A percentile compares a stretch with the other conserved stretches of the same genome.
phyloP scores from a whole-genome alignment of 176 grass and related monocot species.

The Zea mays region DNA sequence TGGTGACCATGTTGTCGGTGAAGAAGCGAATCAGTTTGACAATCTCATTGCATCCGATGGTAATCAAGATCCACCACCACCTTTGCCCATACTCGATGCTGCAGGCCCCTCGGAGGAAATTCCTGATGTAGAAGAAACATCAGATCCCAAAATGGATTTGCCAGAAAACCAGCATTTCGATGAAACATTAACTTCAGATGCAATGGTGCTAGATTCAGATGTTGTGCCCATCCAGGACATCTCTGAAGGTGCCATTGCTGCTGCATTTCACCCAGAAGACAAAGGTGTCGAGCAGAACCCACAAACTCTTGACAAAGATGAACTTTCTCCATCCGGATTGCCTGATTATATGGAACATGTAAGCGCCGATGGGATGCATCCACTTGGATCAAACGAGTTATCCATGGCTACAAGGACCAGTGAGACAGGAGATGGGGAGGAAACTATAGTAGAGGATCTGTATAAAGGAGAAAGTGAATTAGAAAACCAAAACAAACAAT shows the following conservation, averaged over 20 bases:
- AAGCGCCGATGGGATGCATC: constrained; percentile 21
- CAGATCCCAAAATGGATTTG: constrained; percentile 33
- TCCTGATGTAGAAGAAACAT: constrained; percentile 34
- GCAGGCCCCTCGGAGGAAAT: constrained; percentile 21
- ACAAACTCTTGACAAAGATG: constrained; percentile 9
- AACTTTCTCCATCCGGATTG: constrained; percentile 17
- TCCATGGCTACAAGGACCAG: background rate
- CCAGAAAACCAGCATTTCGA: constrained; percentile 39
- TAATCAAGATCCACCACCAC: background rate
- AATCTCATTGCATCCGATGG: constrained; percentile 25
- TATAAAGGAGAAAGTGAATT: constrained; percentile 24
- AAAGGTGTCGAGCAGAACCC: constrained; percentile 33
- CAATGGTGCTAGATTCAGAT: constrained; percentile 48
- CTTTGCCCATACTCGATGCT: background rate
- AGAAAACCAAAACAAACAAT: constrained; percentile 26
- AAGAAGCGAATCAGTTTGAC: constrained; percentile 23
- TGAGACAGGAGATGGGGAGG: background rate
- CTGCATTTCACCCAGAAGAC: background rate
- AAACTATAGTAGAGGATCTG: constrained; percentile 22
- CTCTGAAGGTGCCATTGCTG: background rate
- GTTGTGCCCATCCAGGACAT: constrained; percentile 33
- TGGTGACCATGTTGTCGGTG: background rate
- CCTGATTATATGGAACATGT: constrained; percentile 34
- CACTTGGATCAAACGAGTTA: constrained; percentile 40
- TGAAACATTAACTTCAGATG: constrained; percentile 45